Percentiles rank a stretch among this genome's conserved stretches.
phyloP scores from a whole-genome alignment of 768 basidiomycete species.

The Chiua virens region DNA sequence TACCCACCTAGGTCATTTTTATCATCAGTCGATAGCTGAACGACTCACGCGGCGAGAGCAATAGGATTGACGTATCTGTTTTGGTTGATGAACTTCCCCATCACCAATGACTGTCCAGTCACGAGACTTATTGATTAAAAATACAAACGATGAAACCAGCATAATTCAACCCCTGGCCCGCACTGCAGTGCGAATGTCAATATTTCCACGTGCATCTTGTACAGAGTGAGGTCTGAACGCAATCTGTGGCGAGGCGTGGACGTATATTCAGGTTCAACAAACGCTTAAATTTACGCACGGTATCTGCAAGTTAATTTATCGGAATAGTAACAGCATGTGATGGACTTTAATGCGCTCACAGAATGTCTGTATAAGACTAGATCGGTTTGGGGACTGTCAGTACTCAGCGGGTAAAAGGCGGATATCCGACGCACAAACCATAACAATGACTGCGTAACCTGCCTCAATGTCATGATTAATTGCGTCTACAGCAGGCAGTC shows the following conservation, averaged over 20 bases:
- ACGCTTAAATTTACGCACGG: constrained; percentile 20
- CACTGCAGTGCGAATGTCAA: constrained; percentile 38
- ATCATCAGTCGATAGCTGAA: neutral
- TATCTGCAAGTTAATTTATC: constrained; percentile 15
- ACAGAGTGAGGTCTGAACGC: constrained; percentile 35
- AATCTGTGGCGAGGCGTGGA: constrained; percentile 13
- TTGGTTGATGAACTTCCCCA: constrained; percentile 22
- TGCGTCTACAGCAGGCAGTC: constrained; percentile 29
- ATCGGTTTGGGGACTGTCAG: neutral
- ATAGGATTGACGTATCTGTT: constrained; percentile 34
- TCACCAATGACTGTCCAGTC: neutral
- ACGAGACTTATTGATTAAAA: constrained; percentile 38
- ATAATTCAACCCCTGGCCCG: constrained; percentile 38
- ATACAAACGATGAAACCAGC: constrained; percentile 33
- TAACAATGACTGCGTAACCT: constrained; percentile 45
- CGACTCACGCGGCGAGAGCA: constrained; percentile 23
- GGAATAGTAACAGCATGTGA: neutral
- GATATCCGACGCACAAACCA: constrained; percentile 34
- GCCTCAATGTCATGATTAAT: constrained; percentile 27
- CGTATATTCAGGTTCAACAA: neutral
- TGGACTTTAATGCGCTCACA: constrained; percentile 20
- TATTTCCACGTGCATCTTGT: constrained; percentile 40
- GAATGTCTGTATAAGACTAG: constrained; percentile 37
- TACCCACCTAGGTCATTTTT: too few species aligned
- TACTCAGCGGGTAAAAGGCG: neutral